Conservation (phyloP, 179 eudicot species). For the Silene vulgaris region DNA sequence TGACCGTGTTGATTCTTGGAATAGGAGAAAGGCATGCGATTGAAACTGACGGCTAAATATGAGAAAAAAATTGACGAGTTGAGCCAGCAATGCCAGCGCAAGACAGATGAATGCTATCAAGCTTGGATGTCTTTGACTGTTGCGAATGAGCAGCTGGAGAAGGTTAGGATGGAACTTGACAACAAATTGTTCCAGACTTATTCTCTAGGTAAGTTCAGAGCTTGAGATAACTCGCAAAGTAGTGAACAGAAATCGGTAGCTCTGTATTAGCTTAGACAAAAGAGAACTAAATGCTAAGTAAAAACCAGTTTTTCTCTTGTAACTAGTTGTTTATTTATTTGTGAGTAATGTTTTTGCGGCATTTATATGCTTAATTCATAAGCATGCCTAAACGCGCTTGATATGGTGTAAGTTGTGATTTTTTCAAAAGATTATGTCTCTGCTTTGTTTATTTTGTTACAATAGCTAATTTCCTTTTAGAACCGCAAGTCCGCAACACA, state of each 20-base stretch:
- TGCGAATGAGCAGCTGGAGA: constrained; percentile 79
- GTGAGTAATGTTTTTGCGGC: no score
- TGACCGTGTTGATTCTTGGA: constrained; percentile 9
- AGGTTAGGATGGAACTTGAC: constrained; percentile 85
- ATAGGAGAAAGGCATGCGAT: constrained; percentile 47
- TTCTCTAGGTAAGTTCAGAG: constrained; percentile 59
- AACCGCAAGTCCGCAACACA: no score
- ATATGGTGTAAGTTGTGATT: no score
- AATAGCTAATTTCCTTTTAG: no score
- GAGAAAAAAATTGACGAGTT: constrained; percentile 82
- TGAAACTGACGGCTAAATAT: constrained; percentile 56
- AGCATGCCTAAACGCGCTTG: not conserved
- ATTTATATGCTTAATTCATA: not conserved
- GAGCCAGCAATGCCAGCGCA: constrained; percentile 56
- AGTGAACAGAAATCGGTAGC: not conserved
- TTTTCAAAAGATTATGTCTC: no score
- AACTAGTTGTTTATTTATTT: no score
- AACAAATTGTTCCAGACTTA: constrained; percentile 57
- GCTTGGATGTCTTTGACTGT: constrained; percentile 95
- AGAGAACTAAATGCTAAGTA: not conserved
- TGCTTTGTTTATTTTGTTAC: no score
- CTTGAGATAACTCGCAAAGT: not conserved
- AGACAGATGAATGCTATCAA: constrained; percentile 88
- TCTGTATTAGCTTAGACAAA: not conserved
- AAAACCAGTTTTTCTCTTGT: no score